Evolutionary conservation across 345 rosid species (phyloP).

Genomic region (Murraya paniculata): DNA sequence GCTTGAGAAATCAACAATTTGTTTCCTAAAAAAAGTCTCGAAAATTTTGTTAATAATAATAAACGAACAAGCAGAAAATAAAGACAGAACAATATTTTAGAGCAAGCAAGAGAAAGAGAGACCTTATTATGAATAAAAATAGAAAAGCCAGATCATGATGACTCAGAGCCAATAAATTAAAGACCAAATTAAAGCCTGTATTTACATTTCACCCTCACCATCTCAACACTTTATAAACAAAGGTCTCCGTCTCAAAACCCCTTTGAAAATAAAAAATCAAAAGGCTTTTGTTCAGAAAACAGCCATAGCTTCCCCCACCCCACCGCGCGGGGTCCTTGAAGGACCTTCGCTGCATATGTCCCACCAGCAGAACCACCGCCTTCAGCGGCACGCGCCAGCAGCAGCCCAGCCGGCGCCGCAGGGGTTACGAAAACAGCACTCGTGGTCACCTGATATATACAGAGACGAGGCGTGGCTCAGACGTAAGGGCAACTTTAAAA

Average conservation of each 20-base stretch:
- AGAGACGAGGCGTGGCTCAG: constrained; percentile 87
- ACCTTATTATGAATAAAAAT: background rate
- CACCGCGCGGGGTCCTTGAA: constrained; percentile 31
- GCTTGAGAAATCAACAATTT: background rate
- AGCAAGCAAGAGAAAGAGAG: background rate
- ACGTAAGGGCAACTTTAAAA: constrained; percentile 53
- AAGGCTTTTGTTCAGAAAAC: background rate
- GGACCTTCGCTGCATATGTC: constrained; percentile 35
- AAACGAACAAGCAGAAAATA: no score
- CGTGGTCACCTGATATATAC: constrained; percentile 86
- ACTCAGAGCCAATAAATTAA: constrained; percentile 6
- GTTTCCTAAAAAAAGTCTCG: background rate
- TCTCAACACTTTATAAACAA: constrained; percentile 17
- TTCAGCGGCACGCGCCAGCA: constrained; percentile 9
- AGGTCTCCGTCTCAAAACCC: constrained; percentile 6
- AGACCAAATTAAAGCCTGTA: background rate
- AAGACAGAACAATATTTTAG: background rate
- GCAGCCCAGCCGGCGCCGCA: constrained; percentile 6
- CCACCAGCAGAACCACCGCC: background rate
- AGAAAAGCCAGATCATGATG: constrained; percentile 22
- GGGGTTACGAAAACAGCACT: constrained; percentile 60
- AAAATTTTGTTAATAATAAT: no score
- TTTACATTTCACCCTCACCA: constrained; percentile 27
- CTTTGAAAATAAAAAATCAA: background rate
- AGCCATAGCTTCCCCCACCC: constrained; percentile 41